Evolutionary conservation across 2,329 filamentous ascomycete species (phyloP), one percentile per base, ranked within the genome.

Genomic region (Fusarium napiforme): DNA sequence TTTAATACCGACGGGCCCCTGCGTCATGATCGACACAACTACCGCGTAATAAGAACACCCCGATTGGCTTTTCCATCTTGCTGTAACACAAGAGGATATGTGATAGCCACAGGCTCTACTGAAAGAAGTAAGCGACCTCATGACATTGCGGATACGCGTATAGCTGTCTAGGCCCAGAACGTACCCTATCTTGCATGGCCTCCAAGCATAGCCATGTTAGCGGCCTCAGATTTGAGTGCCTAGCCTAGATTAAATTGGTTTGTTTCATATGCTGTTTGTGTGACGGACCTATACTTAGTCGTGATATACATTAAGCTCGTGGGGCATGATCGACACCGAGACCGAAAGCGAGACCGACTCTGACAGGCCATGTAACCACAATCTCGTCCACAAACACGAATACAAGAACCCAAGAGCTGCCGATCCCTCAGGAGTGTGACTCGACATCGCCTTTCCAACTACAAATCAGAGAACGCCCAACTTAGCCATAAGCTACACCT

Each of bases 81-180:
- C 4, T 52, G n/a, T 19, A 52, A 23, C 16, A 34, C 2, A 52
- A 19, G 11, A 34, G 2, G 10, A 7, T 23, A 1, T 23, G n/a
- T 3, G 30, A 52, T 52, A 52, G 30, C 16, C 30, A 52, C 2
- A 26, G 4, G 11, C 8, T 26, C 47, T 52, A 15, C 30, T 26
- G 1, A 52, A 52, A 34, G 16, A 11, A 52, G 47, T 4, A 52
- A 52, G 30, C 16, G 3, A 8, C 7, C n/a, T 23, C 16, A 50
- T 19, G 6, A 15, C n/a, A 19, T 4, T 19, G 16, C 12, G n/a
- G 0, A 14, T 34, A 23, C 47, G n/a, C 30, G 30, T 50, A 50
- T 34, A 34, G 12, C 11, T 19, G 0, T 19, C 2, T 19, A 16
- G 2, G 1, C 2, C 3, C 10, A 4, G 16, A 50, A 5, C 9